phyloP scores from a whole-genome alignment of 257 asterid species.

The Solanum paucissectum region DNA sequence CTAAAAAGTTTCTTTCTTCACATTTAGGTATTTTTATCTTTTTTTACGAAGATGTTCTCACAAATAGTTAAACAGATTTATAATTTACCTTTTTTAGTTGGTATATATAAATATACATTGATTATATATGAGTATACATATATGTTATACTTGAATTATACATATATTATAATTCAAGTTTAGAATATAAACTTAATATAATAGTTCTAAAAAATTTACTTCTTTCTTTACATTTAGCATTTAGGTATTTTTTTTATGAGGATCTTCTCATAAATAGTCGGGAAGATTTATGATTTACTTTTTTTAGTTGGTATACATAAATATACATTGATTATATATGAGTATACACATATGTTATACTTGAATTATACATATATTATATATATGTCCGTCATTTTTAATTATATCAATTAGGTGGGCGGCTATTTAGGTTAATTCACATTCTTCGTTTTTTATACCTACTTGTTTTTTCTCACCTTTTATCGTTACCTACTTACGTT shows the following conservation, averaged over 20 bases:
- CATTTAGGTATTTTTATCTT: not conserved
- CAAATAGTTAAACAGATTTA: not conserved
- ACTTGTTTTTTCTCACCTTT: not conserved
- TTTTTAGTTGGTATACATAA: too few relatives aligned
- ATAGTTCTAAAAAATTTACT: not conserved
- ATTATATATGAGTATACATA: too few relatives aligned
- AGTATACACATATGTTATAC: not conserved
- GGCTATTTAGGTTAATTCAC: too few relatives aligned
- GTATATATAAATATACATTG: too few relatives aligned
- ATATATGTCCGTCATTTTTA: too few relatives aligned
- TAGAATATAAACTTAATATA: not conserved
- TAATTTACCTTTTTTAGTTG: too few relatives aligned
- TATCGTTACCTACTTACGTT: not conserved
- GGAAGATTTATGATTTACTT: too few relatives aligned
- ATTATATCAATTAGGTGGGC: too few relatives aligned
- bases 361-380: too few relatives aligned
- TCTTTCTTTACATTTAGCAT: not conserved
- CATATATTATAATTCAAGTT: too few relatives aligned
- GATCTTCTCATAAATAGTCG: not conserved
- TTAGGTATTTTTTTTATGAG: not conserved
- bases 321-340: not conserved
- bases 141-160: too few relatives aligned
- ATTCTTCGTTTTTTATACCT: not conserved
- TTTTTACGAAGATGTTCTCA: not conserved
- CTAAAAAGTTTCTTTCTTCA: too few relatives aligned